Evolutionary conservation across 164 flowering plant species (phyloP), one percentile per base, ranked within the genome.

Genomic region (Hamamelis virginiana): DNA sequence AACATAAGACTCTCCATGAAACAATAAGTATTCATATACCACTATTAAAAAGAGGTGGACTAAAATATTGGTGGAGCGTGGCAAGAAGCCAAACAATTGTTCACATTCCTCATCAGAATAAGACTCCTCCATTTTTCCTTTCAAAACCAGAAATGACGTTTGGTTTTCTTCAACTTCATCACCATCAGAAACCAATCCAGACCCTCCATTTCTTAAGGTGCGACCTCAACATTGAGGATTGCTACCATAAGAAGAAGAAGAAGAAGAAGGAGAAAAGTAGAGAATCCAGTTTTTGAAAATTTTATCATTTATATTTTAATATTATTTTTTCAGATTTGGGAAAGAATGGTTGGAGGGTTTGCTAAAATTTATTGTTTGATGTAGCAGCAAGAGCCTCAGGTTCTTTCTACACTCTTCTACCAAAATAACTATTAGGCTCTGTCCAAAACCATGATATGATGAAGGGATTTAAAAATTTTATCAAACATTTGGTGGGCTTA

Each of bases 61-160:
- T 5, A 50, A 27, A 2, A 43, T 8, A 43, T 51, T 70, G 44
- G 55, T 74, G 9, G 77, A 60, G 66, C 82, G 76, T 11, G 82
- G 79, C 66, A 79, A 55, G 65, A 79, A 79, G 0, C 79, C 79
- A 27, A 75, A 79, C 19, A 60, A 18, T 14, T 73, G 77, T 53
- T 72, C 67, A 21, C 81, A 78, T 5, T 28, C 68, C 26, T 65
- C 68, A 4, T 27, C 28, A 0, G 63, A 59, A 33, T 33, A 33
- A n/a, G n/a, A n/a, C n/a, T n/a, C n/a, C 18, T n/a, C 45, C 63
- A 33, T 59, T n/a, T n/a, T n/a, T 38, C n/a, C 41, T 59, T 14
- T 28, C 9, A 38, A 3, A 16, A 15, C 19, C 8, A 58, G 46
- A 61, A 56, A 21, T 45, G 62, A 21, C 15, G 68, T 1, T 18